A percentile compares a stretch with the other conserved stretches of the same genome.
Conservation (phyloP, 2,329 filamentous ascomycete species). For the Microsporum canis region DNA sequence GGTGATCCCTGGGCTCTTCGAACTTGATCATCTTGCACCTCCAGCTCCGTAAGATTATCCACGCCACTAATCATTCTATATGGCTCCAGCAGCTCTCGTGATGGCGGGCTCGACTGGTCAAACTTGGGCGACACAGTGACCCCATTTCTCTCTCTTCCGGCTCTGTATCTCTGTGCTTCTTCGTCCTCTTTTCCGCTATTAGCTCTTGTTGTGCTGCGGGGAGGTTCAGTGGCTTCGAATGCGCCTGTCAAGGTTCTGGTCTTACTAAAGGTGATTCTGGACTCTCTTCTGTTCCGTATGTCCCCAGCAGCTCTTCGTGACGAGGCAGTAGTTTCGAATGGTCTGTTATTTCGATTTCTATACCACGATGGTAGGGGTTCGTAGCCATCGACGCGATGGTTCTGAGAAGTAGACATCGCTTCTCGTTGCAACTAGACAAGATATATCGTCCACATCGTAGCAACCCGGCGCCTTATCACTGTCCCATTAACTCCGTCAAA, state of each 20-base stretch:
- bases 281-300: slow-evolving; percentile 11
- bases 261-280: slow-evolving; percentile 23
- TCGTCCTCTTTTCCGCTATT: slow-evolving; percentile 19
- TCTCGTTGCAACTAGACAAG: neutral
- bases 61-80: slow-evolving; percentile 33
- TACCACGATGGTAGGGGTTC: neutral
- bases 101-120: slow-evolving; percentile 26
- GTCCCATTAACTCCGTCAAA: slow-evolving; percentile 14
- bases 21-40: slow-evolving; percentile 11
- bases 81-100: slow-evolving; percentile 27
- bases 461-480: neutral
- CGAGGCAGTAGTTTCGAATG: neutral
- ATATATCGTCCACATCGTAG: neutral
- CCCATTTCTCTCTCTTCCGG: slow-evolving; percentile 15
- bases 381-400: neutral
- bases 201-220: slow-evolving; percentile 13
- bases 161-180: slow-evolving; percentile 18
- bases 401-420: neutral
- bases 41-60: slow-evolving; percentile 26
- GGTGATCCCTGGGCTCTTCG: slow-evolving; percentile 18
- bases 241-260: slow-evolving; percentile 31
- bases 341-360: neutral
- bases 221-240: slow-evolving; percentile 27
- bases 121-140: slow-evolving; percentile 24
- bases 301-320: slow-evolving; percentile 6